Evolutionary conservation across 768 basidiomycete species (phyloP).

Genomic region (Exsudoporus frostii): DNA sequence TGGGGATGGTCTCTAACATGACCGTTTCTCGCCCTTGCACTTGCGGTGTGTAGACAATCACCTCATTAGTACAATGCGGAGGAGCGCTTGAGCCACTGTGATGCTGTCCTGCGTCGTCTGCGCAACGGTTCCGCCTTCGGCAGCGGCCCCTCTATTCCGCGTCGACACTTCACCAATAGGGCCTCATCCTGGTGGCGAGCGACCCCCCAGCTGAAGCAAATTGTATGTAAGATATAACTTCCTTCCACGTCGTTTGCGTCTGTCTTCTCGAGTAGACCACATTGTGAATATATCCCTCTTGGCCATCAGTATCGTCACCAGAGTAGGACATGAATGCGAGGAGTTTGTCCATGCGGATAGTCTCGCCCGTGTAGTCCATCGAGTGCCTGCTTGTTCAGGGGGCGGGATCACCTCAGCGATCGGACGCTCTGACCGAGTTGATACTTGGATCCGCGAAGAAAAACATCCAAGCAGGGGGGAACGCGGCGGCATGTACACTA

Average conservation of each 20-base stretch:
- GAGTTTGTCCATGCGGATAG: no score
- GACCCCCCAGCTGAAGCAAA: not conserved
- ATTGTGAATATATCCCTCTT: no score
- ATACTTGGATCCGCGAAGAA: no score
- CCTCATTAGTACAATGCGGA: conserved; percentile 61
- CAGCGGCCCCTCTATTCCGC: conserved; percentile 72
- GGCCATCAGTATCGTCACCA: no score
- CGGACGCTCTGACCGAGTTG: no score
- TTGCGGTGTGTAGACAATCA: conserved; percentile 57
- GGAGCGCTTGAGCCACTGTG: conserved; percentile 67
- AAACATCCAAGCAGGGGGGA: no score
- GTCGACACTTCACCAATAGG: conserved; percentile 69
- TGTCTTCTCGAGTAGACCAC: no score
- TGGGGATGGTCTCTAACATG: not conserved
- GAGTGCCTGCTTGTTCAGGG: no score
- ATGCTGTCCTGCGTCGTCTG: conserved; percentile 66
- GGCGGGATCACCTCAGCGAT: no score
- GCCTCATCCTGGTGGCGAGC: conserved; percentile 72
- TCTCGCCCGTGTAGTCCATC: no score
- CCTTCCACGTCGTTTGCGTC: conserved; percentile 70
- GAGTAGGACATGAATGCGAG: no score
- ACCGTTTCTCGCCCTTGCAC: not conserved
- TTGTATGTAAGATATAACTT: conserved; percentile 62
- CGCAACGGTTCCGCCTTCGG: conserved; percentile 75
- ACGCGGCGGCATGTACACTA: no score